These are phyloP conservation scores for Chromera velia DNA, from an alignment of 73 alveolate genomes.

Conservation along the genomic window DNA sequence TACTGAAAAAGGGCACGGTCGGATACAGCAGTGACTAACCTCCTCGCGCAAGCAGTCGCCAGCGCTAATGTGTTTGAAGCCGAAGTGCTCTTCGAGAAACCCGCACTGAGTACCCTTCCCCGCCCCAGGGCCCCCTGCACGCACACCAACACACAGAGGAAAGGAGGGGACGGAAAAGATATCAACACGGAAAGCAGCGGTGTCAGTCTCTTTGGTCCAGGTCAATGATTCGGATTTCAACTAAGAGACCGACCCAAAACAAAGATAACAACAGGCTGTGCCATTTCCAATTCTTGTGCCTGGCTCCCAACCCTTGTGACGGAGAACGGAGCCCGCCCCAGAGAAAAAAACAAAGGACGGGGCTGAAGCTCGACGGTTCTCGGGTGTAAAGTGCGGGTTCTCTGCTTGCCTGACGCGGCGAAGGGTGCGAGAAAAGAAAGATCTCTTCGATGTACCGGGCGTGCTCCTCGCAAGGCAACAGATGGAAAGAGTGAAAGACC, in stretches of 20 bases:
- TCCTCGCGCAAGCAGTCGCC: slow-evolving; percentile 74
- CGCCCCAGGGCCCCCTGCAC: slow-evolving; percentile 82
- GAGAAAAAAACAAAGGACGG: no score
- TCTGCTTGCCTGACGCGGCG: no score
- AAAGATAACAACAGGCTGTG: not conserved
- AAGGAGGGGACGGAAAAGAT: no score
- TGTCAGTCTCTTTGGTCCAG: not conserved
- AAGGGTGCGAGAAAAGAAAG: no score
- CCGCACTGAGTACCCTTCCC: slow-evolving; percentile 83
- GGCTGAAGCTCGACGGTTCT: no score
- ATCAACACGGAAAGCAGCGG: not conserved
- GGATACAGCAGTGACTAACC: no score
- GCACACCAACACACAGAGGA: not conserved
- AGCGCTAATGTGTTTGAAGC: slow-evolving; percentile 68
- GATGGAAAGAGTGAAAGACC: no score
- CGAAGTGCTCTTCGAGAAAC: slow-evolving; percentile 56
- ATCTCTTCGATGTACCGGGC: no score
- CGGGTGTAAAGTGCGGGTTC: no score
- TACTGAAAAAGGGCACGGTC: slow-evolving; percentile 11
- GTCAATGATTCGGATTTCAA: not conserved
- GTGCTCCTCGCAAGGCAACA: no score
- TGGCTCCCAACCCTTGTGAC: no score
- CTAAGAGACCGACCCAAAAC: not conserved
- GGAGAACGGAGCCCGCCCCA: no score
- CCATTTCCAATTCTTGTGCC: not conserved